Evolutionary conservation across 768 basidiomycete genomes (phyloP).

Genomic region (Naematelia aurantialba): DNA sequence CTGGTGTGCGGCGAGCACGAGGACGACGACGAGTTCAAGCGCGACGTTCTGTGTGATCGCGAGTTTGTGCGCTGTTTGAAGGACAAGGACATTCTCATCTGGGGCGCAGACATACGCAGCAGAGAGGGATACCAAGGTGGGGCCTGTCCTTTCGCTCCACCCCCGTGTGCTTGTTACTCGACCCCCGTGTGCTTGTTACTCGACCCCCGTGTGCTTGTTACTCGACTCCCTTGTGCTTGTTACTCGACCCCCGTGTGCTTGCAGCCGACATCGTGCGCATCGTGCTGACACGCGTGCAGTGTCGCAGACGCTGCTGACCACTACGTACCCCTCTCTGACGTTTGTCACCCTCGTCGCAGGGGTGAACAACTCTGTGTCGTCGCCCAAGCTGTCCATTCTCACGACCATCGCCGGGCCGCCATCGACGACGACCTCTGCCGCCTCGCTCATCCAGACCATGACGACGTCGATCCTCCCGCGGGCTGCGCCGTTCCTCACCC

Average conservation of each 20-base stretch:
- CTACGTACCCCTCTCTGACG: slow-evolving; percentile 88
- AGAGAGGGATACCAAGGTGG: slow-evolving; percentile 74
- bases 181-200: slow-evolving; percentile 19
- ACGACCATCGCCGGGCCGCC: slow-evolving; percentile 75
- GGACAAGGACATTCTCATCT: slow-evolving; percentile 73
- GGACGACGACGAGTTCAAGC: slow-evolving; percentile 81
- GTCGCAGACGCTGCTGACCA: slow-evolving; percentile 62
- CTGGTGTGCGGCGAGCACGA: slow-evolving; percentile 88
- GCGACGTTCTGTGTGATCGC: slow-evolving; percentile 71
- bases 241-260: background rate
- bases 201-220: background rate
- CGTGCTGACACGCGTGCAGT: slow-evolving; percentile 29
- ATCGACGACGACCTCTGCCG: slow-evolving; percentile 61
- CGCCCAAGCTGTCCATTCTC: slow-evolving; percentile 65
- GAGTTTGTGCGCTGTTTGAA: slow-evolving; percentile 65
- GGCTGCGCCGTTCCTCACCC: slow-evolving; percentile 67
- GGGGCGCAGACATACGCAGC: slow-evolving; percentile 87
- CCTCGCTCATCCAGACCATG: slow-evolving; percentile 65
- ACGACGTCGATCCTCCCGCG: slow-evolving; percentile 72
- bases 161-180: background rate
- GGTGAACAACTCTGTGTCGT: slow-evolving; percentile 48
- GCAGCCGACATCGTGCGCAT: background rate
- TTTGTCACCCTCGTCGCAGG: slow-evolving; percentile 75
- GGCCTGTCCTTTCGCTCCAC: slow-evolving; percentile 4
- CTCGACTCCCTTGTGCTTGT: no score